A percentile compares a stretch with the other conserved stretches of the same genome.
Conservation (phyloP, 2,329 filamentous ascomycete species). For the Xylariaceae sp. region DNA sequence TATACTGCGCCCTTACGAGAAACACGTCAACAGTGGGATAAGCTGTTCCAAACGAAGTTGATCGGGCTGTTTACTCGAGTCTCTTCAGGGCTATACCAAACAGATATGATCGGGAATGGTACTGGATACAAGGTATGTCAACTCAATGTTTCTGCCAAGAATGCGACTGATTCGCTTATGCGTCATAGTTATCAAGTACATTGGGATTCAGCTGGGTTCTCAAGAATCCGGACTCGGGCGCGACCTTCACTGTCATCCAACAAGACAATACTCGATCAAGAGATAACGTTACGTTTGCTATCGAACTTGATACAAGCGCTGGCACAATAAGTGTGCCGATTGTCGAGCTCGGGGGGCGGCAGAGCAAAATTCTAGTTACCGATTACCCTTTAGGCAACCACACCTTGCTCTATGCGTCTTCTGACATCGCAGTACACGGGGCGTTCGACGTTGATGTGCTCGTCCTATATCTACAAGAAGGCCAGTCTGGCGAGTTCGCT, state of each 20-base stretch:
- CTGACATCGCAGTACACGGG: neutral
- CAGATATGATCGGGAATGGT: neutral
- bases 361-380: neutral
- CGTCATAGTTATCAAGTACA: no score
- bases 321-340: neutral
- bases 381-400: slow-evolving; percentile 1
- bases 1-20: neutral
- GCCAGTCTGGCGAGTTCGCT: neutral
- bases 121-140: neutral
- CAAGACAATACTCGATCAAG: neutral
- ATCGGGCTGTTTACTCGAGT: slow-evolving; percentile 1
- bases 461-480: neutral
- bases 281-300: neutral
- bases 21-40: neutral
- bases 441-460: neutral
- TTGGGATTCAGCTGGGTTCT: neutral
- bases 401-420: neutral
- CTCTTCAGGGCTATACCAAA: neutral
- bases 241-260: neutral
- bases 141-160: no score
- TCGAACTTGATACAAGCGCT: neutral
- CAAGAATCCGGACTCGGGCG: neutral
- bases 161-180: no score
- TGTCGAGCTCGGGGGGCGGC: neutral
- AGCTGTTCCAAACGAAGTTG: neutral